A percentile compares a stretch with the other conserved stretches of the same genome.
These are phyloP conservation scores for Colletotrichum sp. DNA, from an alignment of 2,329 filamentous ascomycete genomes.

Conservation along the genomic window DNA sequence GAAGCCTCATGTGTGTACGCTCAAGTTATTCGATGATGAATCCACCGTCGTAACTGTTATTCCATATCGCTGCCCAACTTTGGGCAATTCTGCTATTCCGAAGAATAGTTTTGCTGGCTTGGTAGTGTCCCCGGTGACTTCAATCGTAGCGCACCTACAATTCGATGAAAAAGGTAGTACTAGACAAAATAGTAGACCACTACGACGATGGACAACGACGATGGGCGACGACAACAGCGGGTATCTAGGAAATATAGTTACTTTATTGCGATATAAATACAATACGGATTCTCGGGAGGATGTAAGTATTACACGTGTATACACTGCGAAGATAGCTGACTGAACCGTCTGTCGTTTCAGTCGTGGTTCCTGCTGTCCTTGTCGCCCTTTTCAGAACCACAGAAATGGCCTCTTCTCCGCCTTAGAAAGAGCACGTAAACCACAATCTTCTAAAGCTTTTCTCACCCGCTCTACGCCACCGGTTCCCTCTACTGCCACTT, in stretches of 20 bases:
- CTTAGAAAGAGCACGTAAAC: background rate
- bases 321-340: no score
- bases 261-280: no score
- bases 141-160: no score
- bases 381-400: background rate
- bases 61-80: background rate
- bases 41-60: accelerated
- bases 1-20: accelerated
- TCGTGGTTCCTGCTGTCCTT: background rate
- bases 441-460: background rate
- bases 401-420: background rate
- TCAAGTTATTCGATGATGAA: background rate
- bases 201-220: no score
- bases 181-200: no score
- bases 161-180: no score
- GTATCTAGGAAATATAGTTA: no score
- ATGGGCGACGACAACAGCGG: no score
- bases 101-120: accelerated
- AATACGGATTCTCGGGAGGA: background rate
- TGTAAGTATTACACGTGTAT: background rate
- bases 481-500: background rate
- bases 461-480: background rate
- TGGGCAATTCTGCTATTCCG: background rate
- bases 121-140: no score
- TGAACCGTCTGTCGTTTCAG: background rate